These are phyloP conservation scores for Boletus tylopilopsis DNA, from an alignment of 768 basidiomycete genomes.

Conservation along the genomic window DNA sequence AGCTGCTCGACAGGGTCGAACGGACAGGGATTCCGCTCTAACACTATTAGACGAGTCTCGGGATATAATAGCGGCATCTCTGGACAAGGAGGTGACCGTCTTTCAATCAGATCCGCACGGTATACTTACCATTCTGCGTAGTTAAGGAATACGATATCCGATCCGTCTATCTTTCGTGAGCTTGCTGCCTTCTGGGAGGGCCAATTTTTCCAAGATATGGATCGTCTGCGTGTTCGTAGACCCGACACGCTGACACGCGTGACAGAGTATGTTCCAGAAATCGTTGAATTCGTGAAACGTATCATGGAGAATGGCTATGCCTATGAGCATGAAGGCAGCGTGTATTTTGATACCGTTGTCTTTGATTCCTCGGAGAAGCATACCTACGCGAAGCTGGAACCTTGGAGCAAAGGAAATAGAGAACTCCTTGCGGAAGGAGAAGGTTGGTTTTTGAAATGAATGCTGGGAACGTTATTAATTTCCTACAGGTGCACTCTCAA, in stretches of 20 bases:
- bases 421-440: conserved; percentile 90
- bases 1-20: conserved; percentile 44
- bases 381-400: conserved; percentile 90
- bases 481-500: conserved; percentile 52
- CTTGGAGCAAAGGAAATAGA: conserved; percentile 92
- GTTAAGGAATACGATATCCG: conserved; percentile 77
- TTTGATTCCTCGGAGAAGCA: conserved; percentile 79
- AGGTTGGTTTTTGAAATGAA: conserved; percentile 46
- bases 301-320: conserved; percentile 82
- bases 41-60: conserved; percentile 67
- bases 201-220: conserved; percentile 91
- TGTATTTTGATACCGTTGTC: conserved; percentile 85
- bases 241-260: conserved; percentile 93
- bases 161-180: conserved; percentile 79
- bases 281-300: conserved; percentile 81
- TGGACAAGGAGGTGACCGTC: conserved; percentile 68
- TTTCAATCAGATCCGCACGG: neutral
- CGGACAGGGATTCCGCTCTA: conserved; percentile 43
- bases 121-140: conserved; percentile 29
- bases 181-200: conserved; percentile 87
- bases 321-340: conserved; percentile 72
- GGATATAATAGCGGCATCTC: conserved; percentile 67
- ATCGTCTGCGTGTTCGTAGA: conserved; percentile 75
- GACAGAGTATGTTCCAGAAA: conserved; percentile 95
- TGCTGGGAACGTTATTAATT: neutral